Evolutionary conservation across 441 rosid species (phyloP).

Genomic region (Arabidopsis hybrid): DNA sequence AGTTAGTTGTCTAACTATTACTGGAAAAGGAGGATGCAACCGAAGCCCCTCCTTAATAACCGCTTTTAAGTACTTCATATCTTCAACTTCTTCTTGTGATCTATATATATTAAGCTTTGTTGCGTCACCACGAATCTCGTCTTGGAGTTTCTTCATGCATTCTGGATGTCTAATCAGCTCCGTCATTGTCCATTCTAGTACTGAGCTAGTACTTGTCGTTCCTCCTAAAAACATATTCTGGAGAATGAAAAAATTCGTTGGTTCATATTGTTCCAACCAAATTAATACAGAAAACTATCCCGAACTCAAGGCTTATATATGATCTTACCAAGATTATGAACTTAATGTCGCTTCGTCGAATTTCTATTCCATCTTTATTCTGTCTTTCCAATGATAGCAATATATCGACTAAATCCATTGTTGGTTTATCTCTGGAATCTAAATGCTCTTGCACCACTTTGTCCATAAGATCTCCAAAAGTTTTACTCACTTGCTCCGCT

Average conservation of each 20-base stretch:
- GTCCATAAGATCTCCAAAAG: not conserved
- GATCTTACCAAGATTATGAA: not conserved
- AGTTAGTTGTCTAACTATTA: not conserved
- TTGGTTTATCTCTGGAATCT: not conserved
- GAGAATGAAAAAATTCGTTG: not conserved
- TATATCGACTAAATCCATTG: not conserved
- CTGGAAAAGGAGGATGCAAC: not conserved
- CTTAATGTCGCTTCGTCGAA: not conserved
- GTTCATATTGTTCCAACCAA: not conserved
- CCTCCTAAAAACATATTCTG: constrained; percentile 2
- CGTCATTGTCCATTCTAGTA: not conserved
- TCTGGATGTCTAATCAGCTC: not conserved
- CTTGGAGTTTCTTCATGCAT: constrained; percentile 15
- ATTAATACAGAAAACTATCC: not conserved
- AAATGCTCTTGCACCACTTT: not conserved
- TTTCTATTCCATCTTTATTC: not conserved
- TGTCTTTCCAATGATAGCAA: not conserved
- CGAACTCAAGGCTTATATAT: not conserved
- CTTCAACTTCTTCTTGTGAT: not conserved
- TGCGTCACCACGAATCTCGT: not conserved
- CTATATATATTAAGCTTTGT: not conserved
- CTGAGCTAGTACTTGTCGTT: not conserved
- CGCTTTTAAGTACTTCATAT: not conserved
- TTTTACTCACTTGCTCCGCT: not conserved
- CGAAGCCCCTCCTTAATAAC: constrained; percentile 1